Evolutionary conservation across 75 land plant genomes (phyloP).

Genomic region (Sequoia sempervirens): DNA sequence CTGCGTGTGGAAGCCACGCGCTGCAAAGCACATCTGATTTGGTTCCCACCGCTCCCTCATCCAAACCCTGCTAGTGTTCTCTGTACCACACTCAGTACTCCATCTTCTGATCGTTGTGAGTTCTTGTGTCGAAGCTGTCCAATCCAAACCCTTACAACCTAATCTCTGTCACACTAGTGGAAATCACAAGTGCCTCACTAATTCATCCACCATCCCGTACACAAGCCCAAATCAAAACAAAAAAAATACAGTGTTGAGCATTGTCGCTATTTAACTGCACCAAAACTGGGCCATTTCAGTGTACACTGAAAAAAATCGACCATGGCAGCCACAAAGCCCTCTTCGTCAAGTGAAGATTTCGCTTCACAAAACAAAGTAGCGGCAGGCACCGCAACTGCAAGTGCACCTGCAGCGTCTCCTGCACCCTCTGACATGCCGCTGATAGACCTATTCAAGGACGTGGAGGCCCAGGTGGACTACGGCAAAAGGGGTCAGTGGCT

Average conservation of each 20-base stretch:
- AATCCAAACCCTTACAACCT: neutral
- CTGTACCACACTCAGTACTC: neutral
- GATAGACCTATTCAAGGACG: neutral
- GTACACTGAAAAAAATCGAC: neutral
- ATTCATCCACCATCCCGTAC: too few relatives aligned
- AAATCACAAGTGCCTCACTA: neutral
- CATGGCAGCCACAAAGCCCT: neutral
- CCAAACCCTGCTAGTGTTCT: neutral
- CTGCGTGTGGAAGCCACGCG: constrained; percentile 10
- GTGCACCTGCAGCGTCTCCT: neutral
- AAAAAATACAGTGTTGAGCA: neutral
- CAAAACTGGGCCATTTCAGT: neutral
- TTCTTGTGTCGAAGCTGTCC: neutral
- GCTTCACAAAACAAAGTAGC: neutral
- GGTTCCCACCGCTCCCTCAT: neutral
- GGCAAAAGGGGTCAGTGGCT: constrained; percentile 46
- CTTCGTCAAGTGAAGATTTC: neutral
- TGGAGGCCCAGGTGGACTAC: constrained; percentile 14
- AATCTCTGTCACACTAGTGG: neutral
- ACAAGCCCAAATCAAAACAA: too few relatives aligned
- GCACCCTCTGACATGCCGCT: neutral
- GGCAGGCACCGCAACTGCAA: neutral
- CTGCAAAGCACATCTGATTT: neutral
- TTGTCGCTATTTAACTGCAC: neutral
- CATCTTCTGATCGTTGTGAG: neutral